Base-by-base conservation (phyloP, 768 basidiomycete species). In the Rhodocollybia butyracea region DNA sequence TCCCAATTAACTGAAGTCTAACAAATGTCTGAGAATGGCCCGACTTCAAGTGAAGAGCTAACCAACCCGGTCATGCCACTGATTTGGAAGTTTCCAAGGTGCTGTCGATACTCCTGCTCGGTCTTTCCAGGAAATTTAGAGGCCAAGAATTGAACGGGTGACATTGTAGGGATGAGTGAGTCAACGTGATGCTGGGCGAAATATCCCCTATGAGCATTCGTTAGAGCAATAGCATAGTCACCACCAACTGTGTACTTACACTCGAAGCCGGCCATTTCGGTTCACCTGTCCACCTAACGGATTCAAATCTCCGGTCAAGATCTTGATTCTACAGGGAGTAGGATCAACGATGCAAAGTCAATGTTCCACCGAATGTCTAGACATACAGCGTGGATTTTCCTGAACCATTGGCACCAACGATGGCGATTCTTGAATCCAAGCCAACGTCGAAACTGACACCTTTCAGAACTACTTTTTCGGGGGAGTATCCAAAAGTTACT, bases 131-230 rank as follows among this genome's bases (percentile, higher is more conserved):
- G 97, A 77, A 90, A 98, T 64, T 83, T 91, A 22, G 86, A 84
- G 13, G 93, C 92, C 29, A 99, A 75, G 75, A 97, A 98, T 63
- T 91, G 89, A 10, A 98, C 97, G 0, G 96, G 91, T n/a, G 85
- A 87, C 83, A 97, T 81, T 3, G 78, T 78, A 1, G 93, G 85
- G 39, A 84, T 80, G 54, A 99, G 81, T 21, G 89, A 86, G 68
- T 99, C 97, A 47, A 99, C 90, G 68, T 98, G 97, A 67, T 97
- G 92, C 62, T 93, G 91, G n/a, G 91, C 89, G 69, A 94, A 94
- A 74, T 94, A 91, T 3, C 88, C 91, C 57, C 92, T 94, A 68
- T 7, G 12, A 43, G 7, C 10, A 3, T 21, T 38, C n/a, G 27
- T 43, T 19, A 21, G 50, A 15, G 15, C 8, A 17, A 8, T 2